Base-by-base conservation (phyloP, 2,329 filamentous ascomycete genomes). In the Cladophialophora chaetospira region DNA sequence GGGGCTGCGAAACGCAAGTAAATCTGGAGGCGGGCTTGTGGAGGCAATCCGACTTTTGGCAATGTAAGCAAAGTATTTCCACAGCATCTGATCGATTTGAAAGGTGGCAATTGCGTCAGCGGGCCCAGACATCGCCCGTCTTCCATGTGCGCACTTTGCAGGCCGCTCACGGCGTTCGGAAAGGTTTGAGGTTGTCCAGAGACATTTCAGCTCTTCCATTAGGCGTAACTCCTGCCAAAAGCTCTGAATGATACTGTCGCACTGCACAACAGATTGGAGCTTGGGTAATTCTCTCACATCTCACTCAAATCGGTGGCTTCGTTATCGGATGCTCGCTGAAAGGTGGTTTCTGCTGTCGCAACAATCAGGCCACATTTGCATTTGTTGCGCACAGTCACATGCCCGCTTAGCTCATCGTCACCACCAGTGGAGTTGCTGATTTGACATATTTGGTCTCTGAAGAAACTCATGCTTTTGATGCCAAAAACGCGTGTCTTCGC, bases 291-390 rank as follows among this genome's bases (percentile, higher is more conserved):
- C 29, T 33, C 29, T 33, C n/a, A n/a, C n/a, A n/a, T n/a, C n/a
- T n/a, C n/a, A n/a, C n/a, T n/a, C n/a, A n/a, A n/a, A n/a, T n/a
- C n/a, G n/a, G n/a, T n/a, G n/a, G n/a, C n/a, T n/a, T n/a, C n/a
- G n/a, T n/a, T n/a, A n/a, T n/a, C n/a, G n/a, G n/a, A n/a, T n/a
- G n/a, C n/a, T n/a, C n/a, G n/a, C n/a, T n/a, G n/a, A n/a, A 44
- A 13, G 23, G 6, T 11, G 15, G 15, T 26, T 15, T 28, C 23
- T 33, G 29, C 29, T 6, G 36, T 11, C 23, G 42, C n/a, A 11
- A 26, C 5, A n/a, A 51, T 46, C 63, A 66, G 65, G 36, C 29
- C 55, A 53, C 25, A 15, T 8, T 43, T 51, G 44, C 33, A 29
- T 53, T 38, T 43, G 46, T 38, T 21, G 42, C 42, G 42, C 42